Base-by-base conservation (phyloP, 306 rosid genomes). In the barrel medic (Medicago truncatula) region DNA sequence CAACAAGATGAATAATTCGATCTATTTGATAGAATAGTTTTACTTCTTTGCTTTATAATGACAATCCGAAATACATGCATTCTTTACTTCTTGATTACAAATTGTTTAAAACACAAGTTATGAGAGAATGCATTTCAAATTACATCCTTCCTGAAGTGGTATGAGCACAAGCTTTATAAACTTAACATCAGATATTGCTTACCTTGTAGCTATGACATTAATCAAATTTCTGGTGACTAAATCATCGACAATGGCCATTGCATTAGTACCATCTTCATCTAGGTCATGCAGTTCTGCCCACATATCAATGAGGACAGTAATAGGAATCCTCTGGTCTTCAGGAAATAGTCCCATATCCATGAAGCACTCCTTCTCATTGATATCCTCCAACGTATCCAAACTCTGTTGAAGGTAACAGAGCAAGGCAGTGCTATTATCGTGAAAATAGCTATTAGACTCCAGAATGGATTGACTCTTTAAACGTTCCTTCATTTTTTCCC, bases 331-430 rank as follows among this genome's bases (percentile, higher is more conserved):
- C 65, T 78, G 89, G 67, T 85, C 90, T 72, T 86, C 93, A 0
- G 91, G 96, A 73, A 90, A 91, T 20, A 88, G 83, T 36, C 90
- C 90, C 0, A 93, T 79, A 81, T 93, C 98, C 76, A 84, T 28
- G 87, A 93, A 93, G 76, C 87, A 85, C 61, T 85, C 87, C 79
- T 76, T 81, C 76, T 70, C 68, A 0, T 77, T 84, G 57, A 78
- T 69, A 18, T 82, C 44, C 49, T 83, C 89, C 80, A 83, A 70
- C 6, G 71, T 78, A 64, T 90, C 89, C 63, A 92, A 64, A 77
- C 85, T 86, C 46, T 83, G 85, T 75, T 87, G 76, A 43, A 88
- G 90, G 66, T 70, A 71, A 34, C 0, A n/a, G 23, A 82, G 86
- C 67, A 92, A 73, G 10, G 80, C 76, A 8, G 21, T 52, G 34